phyloP scores from a whole-genome alignment of 441 rosid species.

The Gossypium lobatum region DNA sequence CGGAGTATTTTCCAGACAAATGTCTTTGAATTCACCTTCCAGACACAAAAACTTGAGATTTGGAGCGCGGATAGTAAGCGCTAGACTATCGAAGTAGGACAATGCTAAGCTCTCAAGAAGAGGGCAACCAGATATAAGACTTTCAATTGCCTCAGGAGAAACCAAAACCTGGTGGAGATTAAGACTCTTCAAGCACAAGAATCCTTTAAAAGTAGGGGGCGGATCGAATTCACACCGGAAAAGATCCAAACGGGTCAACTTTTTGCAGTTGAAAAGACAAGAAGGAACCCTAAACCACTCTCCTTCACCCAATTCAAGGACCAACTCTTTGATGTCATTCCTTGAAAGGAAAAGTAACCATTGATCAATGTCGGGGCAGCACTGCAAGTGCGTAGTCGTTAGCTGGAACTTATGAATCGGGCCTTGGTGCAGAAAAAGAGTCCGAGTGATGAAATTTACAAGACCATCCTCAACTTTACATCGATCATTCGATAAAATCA shows the following conservation, averaged over 20 bases:
- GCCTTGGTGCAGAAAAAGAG: constrained; percentile 84
- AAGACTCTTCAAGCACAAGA: constrained; percentile 57
- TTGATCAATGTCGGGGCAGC: constrained; percentile 78
- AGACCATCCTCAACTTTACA: constrained; percentile 37
- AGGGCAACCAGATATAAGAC: constrained; percentile 68
- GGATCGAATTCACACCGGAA: constrained; percentile 79
- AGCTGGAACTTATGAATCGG: constrained; percentile 87
- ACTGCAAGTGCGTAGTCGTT: constrained; percentile 45
- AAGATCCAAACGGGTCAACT: constrained; percentile 63
- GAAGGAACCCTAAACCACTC: constrained; percentile 85
- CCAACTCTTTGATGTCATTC: constrained; percentile 57
- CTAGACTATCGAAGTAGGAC: constrained; percentile 78
- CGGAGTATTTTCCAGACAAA: constrained; percentile 68
- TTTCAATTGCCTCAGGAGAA: constrained; percentile 69
- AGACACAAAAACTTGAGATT: constrained; percentile 72
- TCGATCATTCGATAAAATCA: constrained; percentile 27
- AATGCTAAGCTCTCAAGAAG: constrained; percentile 71
- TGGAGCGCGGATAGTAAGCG: constrained; percentile 62
- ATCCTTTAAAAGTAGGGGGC: constrained; percentile 61
- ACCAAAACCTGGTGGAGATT: constrained; percentile 74
- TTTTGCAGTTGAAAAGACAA: constrained; percentile 60
- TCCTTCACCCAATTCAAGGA: constrained; percentile 77
- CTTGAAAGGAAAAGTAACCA: constrained; percentile 92
- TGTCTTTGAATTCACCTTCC: constrained; percentile 85
- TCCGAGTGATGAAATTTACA: constrained; percentile 54